Percentiles rank a stretch among this genome's conserved stretches.
These are phyloP conservation scores for Penicillium sclerotiorum DNA, from an alignment of 2,329 filamentous ascomycete genomes.

Conservation along the genomic window DNA sequence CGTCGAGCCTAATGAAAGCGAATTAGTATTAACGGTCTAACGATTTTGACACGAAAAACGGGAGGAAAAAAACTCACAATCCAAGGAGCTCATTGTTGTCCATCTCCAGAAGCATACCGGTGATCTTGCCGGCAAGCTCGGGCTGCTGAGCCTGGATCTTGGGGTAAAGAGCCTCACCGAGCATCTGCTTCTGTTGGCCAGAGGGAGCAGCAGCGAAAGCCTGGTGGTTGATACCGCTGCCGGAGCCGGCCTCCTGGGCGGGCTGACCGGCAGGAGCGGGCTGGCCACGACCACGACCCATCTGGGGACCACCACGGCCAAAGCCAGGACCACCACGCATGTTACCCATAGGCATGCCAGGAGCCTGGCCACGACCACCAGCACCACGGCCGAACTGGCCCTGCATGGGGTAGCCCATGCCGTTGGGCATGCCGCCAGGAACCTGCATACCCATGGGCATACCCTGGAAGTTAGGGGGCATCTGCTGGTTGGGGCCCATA, in stretches of 20 bases:
- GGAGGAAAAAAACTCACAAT: conserved; percentile 74
- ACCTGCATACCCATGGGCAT: conserved; percentile 61
- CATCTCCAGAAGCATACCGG: conserved; percentile 99
- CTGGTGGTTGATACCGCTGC: conserved; percentile 52
- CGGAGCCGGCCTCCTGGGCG: conserved; percentile 36
- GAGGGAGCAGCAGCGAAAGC: conserved; percentile 58
- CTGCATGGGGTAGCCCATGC: conserved; percentile 79
- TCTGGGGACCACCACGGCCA: conserved; percentile 48
- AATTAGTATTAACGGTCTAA: conserved; percentile 19
- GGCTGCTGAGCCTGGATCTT: conserved; percentile 96
- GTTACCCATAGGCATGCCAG: conserved; percentile 68
- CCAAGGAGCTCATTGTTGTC: conserved; percentile 92
- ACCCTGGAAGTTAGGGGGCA: conserved; percentile 83
- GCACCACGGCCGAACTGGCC: conserved; percentile 72
- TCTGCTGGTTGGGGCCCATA: conserved; percentile 77
- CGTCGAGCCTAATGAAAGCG: conserved; percentile 70
- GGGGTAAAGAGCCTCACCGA: conserved; percentile 96
- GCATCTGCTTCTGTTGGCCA: conserved; percentile 95
- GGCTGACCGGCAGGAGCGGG: conserved; percentile 38
- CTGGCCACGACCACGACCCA: conserved; percentile 47
- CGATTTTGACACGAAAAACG: too few relatives aligned
- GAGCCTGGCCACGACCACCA: conserved; percentile 69
- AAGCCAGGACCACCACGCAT: conserved; percentile 52
- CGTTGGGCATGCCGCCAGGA: conserved; percentile 74
- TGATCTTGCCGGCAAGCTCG: conserved; percentile 97